Evolutionary conservation across 2,329 filamentous ascomycete species (phyloP), one percentile per base, ranked within the genome.

Genomic region (Calycina marina): DNA sequence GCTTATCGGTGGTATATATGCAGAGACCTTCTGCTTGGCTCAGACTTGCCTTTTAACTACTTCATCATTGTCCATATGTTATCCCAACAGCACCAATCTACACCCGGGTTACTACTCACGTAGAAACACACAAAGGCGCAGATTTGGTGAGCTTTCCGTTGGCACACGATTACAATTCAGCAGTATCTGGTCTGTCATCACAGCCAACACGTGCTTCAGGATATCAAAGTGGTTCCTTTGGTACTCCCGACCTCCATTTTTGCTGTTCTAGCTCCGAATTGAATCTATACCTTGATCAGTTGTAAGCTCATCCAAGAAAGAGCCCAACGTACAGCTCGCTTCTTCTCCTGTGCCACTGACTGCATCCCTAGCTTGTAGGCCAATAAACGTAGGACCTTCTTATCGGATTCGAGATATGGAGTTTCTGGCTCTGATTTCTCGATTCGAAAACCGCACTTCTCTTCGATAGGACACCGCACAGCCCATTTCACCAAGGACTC

Each of bases 401-500:
- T 98, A 11, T 75, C 84, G 0, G 81, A 68, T 43, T 93, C 84
- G 5, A 88, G 60, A 10, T 54, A 49, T 11, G 36, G 36, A 38
- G 40, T 39, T 45, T 53, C 37, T 41, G 40, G 25, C 29, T 41
- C 37, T 3, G 46, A 41, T 29, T 42, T 41, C 5, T 45, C 47
- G 3, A 45, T 41, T 25, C 65, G 71, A 53, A 94, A 96, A 28
- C 88, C 84, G 46, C 85, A 94, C 53, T 96, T 96, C 37, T 82
- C 72, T 67, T 72, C 82, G 0, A 88, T 77, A 0, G 84, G 79
- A 14, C 67, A 62, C 26, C 62, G 62, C 15, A 96, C 67, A 5
- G 82, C 80, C 72, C 85, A 90, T 15, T 64, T 64, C n/a, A 94
- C 75, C 27, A 98, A 67, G 3, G 70, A 63, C 55, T 98, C 90